A percentile compares a stretch with the other conserved stretches of the same genome.
phyloP scores from a whole-genome alignment of 768 basidiomycete species.

The Lanmaoa rubissima region DNA sequence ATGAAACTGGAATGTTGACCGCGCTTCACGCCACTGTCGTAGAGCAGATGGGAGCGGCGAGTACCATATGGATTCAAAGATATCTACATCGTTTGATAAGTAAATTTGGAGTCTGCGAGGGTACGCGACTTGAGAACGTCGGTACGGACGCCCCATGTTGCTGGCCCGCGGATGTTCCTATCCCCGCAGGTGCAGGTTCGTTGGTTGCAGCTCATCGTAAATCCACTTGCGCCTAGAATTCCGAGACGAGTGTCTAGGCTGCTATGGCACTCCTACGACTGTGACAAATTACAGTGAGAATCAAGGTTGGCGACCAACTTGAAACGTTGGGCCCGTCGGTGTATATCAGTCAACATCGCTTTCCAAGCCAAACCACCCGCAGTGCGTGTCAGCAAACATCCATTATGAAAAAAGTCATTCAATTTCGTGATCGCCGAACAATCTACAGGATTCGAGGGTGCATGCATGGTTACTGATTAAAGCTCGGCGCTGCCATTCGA shows the following conservation, averaged over 20 bases:
- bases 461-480: constrained; percentile 1
- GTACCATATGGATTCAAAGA: background rate
- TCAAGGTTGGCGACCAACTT: background rate
- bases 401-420: background rate
- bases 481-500: constrained; percentile 1
- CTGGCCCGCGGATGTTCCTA: background rate
- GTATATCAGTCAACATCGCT: background rate
- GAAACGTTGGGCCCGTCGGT: background rate
- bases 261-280: background rate
- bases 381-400: background rate
- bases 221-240: background rate
- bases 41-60: background rate
- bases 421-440: constrained; percentile 16
- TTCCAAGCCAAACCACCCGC: background rate
- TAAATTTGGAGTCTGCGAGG: background rate
- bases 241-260: background rate
- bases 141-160: background rate
- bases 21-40: background rate
- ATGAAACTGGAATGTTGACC: background rate
- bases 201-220: background rate
- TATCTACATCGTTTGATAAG: background rate
- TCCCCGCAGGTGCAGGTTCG: background rate
- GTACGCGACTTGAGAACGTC: background rate
- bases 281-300: background rate
- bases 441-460: constrained; percentile 1